Evolutionary conservation across 805 yeast genomes (phyloP).

Genomic region (Teunomyces panamensis): DNA sequence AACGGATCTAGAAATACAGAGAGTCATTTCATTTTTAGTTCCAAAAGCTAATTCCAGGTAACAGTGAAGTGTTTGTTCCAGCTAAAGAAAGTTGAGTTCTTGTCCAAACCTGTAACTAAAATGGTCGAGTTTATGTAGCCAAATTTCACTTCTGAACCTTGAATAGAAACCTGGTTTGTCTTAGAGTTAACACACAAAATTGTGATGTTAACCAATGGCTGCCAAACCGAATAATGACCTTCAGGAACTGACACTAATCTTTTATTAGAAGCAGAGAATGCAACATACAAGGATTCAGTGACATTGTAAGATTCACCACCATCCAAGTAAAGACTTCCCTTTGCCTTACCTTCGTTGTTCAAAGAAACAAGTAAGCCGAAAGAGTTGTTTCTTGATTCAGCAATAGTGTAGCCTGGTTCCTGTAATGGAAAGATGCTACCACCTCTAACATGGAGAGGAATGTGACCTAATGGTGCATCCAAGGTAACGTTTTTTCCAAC

Average conservation of each 20-base stretch:
- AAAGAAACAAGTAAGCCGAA: constrained; percentile 22
- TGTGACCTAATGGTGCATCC: constrained; percentile 24
- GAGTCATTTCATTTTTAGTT: neutral
- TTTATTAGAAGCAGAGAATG: constrained; percentile 12
- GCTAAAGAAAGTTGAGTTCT: constrained; percentile 11
- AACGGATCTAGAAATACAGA: neutral
- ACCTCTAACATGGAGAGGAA: constrained; percentile 22
- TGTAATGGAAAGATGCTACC: constrained; percentile 21
- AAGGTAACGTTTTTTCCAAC: constrained; percentile 20
- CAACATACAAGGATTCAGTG: constrained; percentile 14
- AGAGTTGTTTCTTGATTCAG: constrained; percentile 19
- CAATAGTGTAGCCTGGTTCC: constrained; percentile 21
- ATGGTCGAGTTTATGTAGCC: constrained; percentile 14
- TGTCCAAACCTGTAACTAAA: constrained; percentile 15
- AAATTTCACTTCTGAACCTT: constrained; percentile 11
- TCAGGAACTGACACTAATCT: constrained; percentile 9
- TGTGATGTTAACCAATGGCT: constrained; percentile 19
- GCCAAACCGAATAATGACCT: constrained; percentile 15
- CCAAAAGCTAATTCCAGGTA: constrained; percentile 11
- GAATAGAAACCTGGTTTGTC: constrained; percentile 15
- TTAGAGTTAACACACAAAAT: constrained; percentile 16
- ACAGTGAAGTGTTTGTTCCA: constrained; percentile 14
- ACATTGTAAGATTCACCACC: constrained; percentile 21
- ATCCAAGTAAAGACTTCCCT: constrained; percentile 20
- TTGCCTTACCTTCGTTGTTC: constrained; percentile 14